These are phyloP conservation scores for Fagopyrum homotropicum DNA, from an alignment of 148 eudicot species.

Conservation along the genomic window DNA sequence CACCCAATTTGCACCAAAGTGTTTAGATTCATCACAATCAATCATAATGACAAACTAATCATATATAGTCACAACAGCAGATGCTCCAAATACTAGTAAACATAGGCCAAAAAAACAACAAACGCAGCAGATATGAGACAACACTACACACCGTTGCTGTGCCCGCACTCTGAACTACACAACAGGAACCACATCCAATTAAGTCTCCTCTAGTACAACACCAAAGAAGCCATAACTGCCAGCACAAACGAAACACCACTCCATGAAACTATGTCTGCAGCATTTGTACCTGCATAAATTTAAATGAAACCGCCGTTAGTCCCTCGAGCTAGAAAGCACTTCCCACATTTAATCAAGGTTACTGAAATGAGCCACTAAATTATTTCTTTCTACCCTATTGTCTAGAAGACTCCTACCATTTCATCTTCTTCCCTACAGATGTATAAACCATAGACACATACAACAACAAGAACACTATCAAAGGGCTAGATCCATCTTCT, in stretches of 20 bases:
- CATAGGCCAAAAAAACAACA: background rate
- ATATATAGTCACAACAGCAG: background rate
- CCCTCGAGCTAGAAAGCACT: background rate
- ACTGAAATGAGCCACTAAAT: too few species aligned
- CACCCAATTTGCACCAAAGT: background rate
- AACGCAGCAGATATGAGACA: background rate
- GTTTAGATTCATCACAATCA: background rate
- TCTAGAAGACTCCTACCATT: too few species aligned
- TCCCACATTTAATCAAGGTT: background rate
- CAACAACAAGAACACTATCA: background rate
- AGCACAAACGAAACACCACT: conserved; percentile 18
- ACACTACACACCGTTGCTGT: background rate
- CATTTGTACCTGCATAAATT: conserved; percentile 20
- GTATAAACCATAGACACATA: background rate
- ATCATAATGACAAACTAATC: background rate
- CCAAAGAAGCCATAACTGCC: conserved; percentile 19
- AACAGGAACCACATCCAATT: background rate
- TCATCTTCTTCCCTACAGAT: too few species aligned
- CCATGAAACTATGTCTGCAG: conserved; percentile 13
- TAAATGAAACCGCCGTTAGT: background rate
- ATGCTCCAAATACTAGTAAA: background rate
- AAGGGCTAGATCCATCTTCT: background rate
- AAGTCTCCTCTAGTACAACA: conserved; percentile 15
- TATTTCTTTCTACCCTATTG: too few species aligned
- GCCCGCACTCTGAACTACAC: background rate